phyloP scores from a whole-genome alignment of 139 green algal species.

The Nannochloris sp. region DNA sequence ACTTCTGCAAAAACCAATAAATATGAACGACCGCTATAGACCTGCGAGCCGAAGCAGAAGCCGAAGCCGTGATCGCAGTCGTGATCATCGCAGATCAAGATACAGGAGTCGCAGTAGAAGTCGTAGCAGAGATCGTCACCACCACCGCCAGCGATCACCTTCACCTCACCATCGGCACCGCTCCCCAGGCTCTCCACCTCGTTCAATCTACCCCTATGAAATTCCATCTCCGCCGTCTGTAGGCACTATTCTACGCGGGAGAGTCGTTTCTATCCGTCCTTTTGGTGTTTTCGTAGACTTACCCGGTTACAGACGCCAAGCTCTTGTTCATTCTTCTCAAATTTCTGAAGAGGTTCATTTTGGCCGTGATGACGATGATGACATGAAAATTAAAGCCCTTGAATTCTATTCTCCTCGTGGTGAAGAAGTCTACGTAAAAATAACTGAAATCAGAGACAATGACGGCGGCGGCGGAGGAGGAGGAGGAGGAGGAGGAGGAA shows the following conservation, averaged over 20 bases:
- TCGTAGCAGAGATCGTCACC: no score
- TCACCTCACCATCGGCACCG: not conserved
- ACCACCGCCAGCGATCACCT: no score
- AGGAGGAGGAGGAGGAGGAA: slow-evolving; percentile 22
- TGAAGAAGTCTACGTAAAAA: slow-evolving; percentile 15
- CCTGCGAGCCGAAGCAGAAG: no score
- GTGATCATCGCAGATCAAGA: no score
- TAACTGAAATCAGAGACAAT: slow-evolving; percentile 46
- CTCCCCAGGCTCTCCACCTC: not conserved
- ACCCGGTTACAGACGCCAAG: slow-evolving; percentile 23
- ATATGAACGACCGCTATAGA: no score
- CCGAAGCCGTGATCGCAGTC: no score
- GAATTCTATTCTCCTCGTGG: slow-evolving; percentile 32
- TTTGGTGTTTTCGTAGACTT: slow-evolving; percentile 47
- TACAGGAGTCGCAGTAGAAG: no score
- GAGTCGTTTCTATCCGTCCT: slow-evolving; percentile 29
- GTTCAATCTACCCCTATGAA: not conserved
- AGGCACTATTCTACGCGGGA: slow-evolving; percentile 37
- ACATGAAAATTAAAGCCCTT: slow-evolving; percentile 36
- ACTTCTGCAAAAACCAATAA: no score
- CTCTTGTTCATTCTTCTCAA: slow-evolving; percentile 35
- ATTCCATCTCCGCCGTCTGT: slow-evolving; percentile 8
- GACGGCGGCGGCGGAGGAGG: no score
- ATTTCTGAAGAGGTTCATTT: slow-evolving; percentile 26
- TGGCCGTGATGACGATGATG: slow-evolving; percentile 35